A percentile compares a stretch with the other conserved stretches of the same genome.
These are phyloP conservation scores for Arthrobotrys iridis DNA, from an alignment of 2,329 filamentous ascomycete species.

Conservation along the genomic window DNA sequence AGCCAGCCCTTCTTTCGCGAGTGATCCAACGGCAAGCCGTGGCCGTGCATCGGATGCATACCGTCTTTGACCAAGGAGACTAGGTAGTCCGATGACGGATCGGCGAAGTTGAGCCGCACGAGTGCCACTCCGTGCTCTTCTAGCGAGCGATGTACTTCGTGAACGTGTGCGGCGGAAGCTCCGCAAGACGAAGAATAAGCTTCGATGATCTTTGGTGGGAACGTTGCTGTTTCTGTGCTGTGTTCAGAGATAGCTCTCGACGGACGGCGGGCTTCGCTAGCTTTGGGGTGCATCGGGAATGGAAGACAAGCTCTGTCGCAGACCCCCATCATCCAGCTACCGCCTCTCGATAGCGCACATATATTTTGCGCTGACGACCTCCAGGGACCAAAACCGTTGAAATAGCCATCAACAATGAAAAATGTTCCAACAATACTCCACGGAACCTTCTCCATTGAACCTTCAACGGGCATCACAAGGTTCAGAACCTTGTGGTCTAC, in stretches of 20 bases:
- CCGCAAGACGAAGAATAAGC: constrained; percentile 24
- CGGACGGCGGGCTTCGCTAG: neutral
- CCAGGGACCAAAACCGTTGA: constrained; percentile 50
- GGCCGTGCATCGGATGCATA: constrained; percentile 37
- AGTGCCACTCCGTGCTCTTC: constrained; percentile 55
- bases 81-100: constrained; percentile 56
- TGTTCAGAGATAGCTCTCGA: constrained; percentile 25
- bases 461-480: constrained; percentile 10
- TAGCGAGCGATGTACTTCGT: constrained; percentile 47
- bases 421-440: constrained; percentile 55
- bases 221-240: neutral
- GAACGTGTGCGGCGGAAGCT: constrained; percentile 18
- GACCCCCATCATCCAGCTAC: constrained; percentile 35
- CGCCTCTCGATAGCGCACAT: constrained; percentile 51
- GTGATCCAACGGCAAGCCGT: constrained; percentile 57
- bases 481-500: constrained; percentile 47
- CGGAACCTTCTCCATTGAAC: neutral
- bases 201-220: constrained; percentile 35
- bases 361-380: constrained; percentile 54
- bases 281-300: constrained; percentile 26
- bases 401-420: constrained; percentile 52
- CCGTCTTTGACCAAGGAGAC: constrained; percentile 54
- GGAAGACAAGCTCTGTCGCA: constrained; percentile 31
- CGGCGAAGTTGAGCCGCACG: constrained; percentile 54
- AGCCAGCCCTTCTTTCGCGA: constrained; percentile 57